Percentiles rank a stretch among this genome's conserved stretches.
Evolutionary conservation across 2,329 filamentous ascomycete genomes (phyloP).

Genomic region (Lasiodiplodia theobromae): DNA sequence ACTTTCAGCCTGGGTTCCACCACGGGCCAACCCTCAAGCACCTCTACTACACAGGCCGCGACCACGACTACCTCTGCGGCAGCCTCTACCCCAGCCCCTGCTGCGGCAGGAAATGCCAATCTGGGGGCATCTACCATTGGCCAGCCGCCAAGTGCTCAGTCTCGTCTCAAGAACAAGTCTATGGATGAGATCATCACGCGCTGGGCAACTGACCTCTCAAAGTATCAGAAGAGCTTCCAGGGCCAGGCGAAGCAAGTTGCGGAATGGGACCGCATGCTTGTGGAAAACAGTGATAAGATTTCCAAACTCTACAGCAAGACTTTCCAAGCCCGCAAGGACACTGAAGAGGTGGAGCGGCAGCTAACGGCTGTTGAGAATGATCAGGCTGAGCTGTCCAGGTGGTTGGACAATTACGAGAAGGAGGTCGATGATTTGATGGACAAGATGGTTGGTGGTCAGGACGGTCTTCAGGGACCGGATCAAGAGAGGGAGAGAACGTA

Average conservation of each 20-base stretch:
- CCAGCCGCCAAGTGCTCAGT: slow-evolving; percentile 78
- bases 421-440: slow-evolving; percentile 87
- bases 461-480: slow-evolving; percentile 84
- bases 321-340: slow-evolving; percentile 91
- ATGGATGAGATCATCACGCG: slow-evolving; percentile 99
- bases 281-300: slow-evolving; percentile 95
- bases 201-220: slow-evolving; percentile 93
- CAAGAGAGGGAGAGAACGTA: slow-evolving; percentile 93
- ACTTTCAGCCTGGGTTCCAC: slow-evolving; percentile 26
- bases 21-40: slow-evolving; percentile 5
- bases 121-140: slow-evolving; percentile 80
- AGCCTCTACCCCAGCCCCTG: slow-evolving; percentile 39
- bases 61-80: slow-evolving; percentile 31
- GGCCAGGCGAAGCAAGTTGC: slow-evolving; percentile 86
- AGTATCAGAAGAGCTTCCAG: slow-evolving; percentile 97
- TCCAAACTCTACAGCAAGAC: slow-evolving; percentile 91
- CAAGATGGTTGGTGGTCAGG: slow-evolving; percentile 68
- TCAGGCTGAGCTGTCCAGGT: slow-evolving; percentile 86
- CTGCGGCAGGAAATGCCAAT: slow-evolving; percentile 35
- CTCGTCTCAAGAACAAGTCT: slow-evolving; percentile 94
- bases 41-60: slow-evolving; percentile 18
- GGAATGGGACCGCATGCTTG: slow-evolving; percentile 88
- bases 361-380: slow-evolving; percentile 88
- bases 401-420: slow-evolving; percentile 88
- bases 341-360: slow-evolving; percentile 91